Percentiles rank a stretch among this genome's conserved stretches.
Evolutionary conservation across 2,329 filamentous ascomycete genomes (phyloP).

Genomic region (Clonostachys rosea): DNA sequence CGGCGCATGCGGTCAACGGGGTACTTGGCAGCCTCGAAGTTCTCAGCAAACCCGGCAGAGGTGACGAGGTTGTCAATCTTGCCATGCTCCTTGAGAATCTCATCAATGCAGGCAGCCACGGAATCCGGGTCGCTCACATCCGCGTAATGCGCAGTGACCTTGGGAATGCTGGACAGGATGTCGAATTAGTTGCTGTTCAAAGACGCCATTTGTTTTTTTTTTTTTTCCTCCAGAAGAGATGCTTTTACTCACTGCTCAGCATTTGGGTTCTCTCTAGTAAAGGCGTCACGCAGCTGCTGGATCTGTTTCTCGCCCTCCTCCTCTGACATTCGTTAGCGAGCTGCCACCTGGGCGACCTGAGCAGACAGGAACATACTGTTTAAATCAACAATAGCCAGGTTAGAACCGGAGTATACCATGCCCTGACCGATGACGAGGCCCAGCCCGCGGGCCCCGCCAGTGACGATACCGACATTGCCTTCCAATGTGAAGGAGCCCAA

Average conservation of each 20-base stretch:
- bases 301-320: slow-evolving; percentile 81
- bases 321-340: slow-evolving; percentile 41
- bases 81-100: slow-evolving; percentile 56
- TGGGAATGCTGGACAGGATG: slow-evolving; percentile 54
- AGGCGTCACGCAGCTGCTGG: slow-evolving; percentile 66
- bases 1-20: slow-evolving; percentile 88
- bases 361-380: slow-evolving; percentile 59
- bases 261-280: slow-evolving; percentile 75
- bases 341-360: no score
- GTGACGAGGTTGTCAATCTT: slow-evolving; percentile 91
- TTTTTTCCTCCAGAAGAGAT: background rate
- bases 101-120: slow-evolving; percentile 68
- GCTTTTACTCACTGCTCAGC: slow-evolving; percentile 51
- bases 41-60: slow-evolving; percentile 95
- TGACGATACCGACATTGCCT: slow-evolving; percentile 78
- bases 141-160: slow-evolving; percentile 83
- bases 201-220: background rate
- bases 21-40: slow-evolving; percentile 88
- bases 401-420: slow-evolving; percentile 80
- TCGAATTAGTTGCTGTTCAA: background rate
- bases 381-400: slow-evolving; percentile 89
- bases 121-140: slow-evolving; percentile 80
- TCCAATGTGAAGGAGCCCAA: slow-evolving; percentile 84
- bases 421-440: slow-evolving; percentile 92
- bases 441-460: slow-evolving; percentile 83